Evolutionary conservation across 2,329 filamentous ascomycete species (phyloP).

Genomic region (Sporothrix dimorphospora): DNA sequence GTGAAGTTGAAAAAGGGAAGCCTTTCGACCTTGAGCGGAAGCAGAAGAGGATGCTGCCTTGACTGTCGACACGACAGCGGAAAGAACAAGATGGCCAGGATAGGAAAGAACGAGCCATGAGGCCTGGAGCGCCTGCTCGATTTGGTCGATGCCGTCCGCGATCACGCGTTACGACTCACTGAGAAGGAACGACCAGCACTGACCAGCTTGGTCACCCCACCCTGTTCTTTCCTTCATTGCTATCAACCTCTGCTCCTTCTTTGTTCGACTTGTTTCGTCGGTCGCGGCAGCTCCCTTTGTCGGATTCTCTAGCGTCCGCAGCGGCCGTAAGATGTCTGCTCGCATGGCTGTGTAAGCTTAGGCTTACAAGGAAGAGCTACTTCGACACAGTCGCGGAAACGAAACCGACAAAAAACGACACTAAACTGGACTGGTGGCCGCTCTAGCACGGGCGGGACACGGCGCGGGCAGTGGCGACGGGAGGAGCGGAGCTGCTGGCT

Average conservation of each 20-base stretch:
- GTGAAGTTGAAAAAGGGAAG: background rate
- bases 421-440: background rate
- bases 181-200: background rate
- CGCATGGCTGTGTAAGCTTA: too few species aligned
- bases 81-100: background rate
- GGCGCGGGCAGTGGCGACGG: constrained; percentile 24
- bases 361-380: background rate
- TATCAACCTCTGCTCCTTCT: background rate
- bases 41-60: background rate
- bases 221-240: background rate
- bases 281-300: constrained; percentile 16
- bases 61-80: background rate
- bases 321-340: background rate
- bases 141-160: background rate
- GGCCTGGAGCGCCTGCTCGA: background rate
- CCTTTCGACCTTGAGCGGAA: background rate
- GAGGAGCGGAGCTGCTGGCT: constrained; percentile 24
- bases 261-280: constrained; percentile 2
- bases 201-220: background rate
- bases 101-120: constrained; percentile 8
- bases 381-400: background rate
- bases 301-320: background rate
- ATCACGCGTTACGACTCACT: background rate
- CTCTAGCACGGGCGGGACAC: constrained; percentile 19
- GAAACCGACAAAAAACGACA: background rate